Conservation (phyloP, 345 rosid species). For the Boechera retrofracta region DNA sequence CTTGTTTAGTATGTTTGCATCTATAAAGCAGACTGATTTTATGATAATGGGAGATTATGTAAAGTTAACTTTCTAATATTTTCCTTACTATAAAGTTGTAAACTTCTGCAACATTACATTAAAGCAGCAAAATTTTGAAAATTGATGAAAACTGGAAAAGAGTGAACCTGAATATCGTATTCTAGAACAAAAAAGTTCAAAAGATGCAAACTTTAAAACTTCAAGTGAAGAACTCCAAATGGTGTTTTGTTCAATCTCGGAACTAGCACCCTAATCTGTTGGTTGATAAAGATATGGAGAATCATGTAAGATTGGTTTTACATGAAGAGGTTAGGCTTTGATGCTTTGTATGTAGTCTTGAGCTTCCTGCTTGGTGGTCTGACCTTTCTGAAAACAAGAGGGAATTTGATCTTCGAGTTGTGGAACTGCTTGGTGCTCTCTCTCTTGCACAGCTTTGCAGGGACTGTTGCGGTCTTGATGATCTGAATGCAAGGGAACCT, state of each 20-base stretch:
- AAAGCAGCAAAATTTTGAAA: slow-evolving; percentile 15
- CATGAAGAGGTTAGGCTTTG: slow-evolving; percentile 63
- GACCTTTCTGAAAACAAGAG: slow-evolving; percentile 56
- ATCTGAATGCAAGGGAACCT: slow-evolving; percentile 75
- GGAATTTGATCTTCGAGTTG: slow-evolving; percentile 62
- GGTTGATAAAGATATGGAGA: background rate
- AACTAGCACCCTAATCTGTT: slow-evolving; percentile 31
- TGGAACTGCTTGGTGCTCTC: slow-evolving; percentile 73
- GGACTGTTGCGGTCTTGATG: slow-evolving; percentile 64
- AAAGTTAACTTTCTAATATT: background rate
- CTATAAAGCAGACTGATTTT: background rate
- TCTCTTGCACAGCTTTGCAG: slow-evolving; percentile 58
- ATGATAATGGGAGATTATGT: background rate
- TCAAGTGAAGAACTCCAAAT: slow-evolving; percentile 13
- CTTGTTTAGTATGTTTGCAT: background rate
- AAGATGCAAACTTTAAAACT: background rate
- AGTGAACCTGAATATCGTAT: background rate
- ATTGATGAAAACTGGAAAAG: background rate
- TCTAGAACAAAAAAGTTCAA: slow-evolving; percentile 13
- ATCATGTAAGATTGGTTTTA: slow-evolving; percentile 30
- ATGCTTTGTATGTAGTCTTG: slow-evolving; percentile 64
- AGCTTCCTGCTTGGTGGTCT: slow-evolving; percentile 69
- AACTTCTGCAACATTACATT: background rate
- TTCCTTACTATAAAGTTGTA: background rate
- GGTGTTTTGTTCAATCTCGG: slow-evolving; percentile 9